Conservation (phyloP, 805 yeast genomes). For the Citeromyces matritensis region DNA sequence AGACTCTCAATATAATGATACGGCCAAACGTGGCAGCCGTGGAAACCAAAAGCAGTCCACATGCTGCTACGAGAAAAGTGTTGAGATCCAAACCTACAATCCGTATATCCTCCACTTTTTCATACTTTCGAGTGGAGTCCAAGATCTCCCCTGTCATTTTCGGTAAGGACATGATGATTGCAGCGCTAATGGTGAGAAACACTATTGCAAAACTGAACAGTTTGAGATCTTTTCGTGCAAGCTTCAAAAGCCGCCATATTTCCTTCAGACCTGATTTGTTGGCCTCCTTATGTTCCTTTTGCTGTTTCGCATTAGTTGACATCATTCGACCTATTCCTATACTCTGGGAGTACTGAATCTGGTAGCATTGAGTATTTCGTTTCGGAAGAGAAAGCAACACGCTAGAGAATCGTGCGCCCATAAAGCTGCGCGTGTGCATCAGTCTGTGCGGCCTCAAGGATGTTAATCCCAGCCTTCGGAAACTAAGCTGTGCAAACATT, state of each 20-base stretch:
- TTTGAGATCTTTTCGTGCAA: conserved; percentile 29
- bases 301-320: too few species aligned
- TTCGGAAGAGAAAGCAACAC: too few species aligned
- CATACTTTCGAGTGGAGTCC: conserved; percentile 26
- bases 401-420: too few species aligned
- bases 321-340: too few species aligned
- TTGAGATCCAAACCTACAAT: conserved; percentile 45
- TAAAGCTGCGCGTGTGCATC: too few species aligned
- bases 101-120: conserved; percentile 9
- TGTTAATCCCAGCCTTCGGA: too few species aligned
- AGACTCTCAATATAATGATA: conserved; percentile 53
- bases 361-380: too few species aligned
- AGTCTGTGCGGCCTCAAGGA: too few species aligned
- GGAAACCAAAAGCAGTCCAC: conserved; percentile 52
- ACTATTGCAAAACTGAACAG: conserved; percentile 24
- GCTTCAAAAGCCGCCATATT: conserved; percentile 20
- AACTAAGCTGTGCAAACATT: too few species aligned
- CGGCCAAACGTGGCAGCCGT: conserved; percentile 74
- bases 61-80: conserved; percentile 47
- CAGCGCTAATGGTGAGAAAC: conserved; percentile 29
- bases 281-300: conserved; percentile 9
- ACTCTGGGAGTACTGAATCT: too few species aligned
- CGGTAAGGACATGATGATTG: conserved; percentile 36
- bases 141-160: conserved; percentile 39
- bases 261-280: conserved; percentile 19